These are phyloP conservation scores for Dioscorea alata DNA, from an alignment of 106 monocot species.

Conservation along the genomic window DNA sequence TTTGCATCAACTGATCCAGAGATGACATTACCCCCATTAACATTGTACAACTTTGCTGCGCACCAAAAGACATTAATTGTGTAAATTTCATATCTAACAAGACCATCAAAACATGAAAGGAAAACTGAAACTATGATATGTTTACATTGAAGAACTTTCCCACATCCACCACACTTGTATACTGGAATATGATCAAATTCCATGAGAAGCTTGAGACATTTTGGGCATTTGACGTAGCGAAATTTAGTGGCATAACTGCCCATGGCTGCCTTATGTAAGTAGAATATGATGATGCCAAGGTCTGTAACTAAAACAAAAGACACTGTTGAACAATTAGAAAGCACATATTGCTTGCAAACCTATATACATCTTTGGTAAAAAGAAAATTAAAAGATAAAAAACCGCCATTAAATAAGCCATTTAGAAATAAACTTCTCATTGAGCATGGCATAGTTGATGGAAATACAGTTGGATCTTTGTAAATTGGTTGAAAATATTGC, in stretches of 20 bases:
- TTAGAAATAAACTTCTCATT: too few relatives aligned
- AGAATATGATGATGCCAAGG: too few relatives aligned
- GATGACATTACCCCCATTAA: neutral
- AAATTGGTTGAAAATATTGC: too few relatives aligned
- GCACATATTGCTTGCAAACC: too few relatives aligned
- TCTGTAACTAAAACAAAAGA: too few relatives aligned
- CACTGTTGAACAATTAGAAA: too few relatives aligned
- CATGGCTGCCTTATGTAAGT: constrained; percentile 10
- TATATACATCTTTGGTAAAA: too few relatives aligned
- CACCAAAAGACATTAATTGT: neutral
- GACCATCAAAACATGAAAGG: too few relatives aligned
- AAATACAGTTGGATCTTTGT: too few relatives aligned
- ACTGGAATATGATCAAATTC: constrained; percentile 39
- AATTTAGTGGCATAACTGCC: constrained; percentile 10
- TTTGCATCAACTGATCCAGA: neutral
- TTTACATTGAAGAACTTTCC: constrained; percentile 35
- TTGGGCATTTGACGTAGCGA: constrained; percentile 57
- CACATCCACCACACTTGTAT: constrained; percentile 51
- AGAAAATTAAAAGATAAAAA: too few relatives aligned
- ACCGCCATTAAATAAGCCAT: too few relatives aligned
- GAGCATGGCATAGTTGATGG: too few relatives aligned
- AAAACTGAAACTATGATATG: neutral
- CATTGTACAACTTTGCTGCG: constrained; percentile 23
- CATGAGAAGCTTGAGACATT: constrained; percentile 35
- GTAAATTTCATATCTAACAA: neutral